A percentile compares a stretch with the other conserved stretches of the same genome.
Conservation (phyloP, 1,284 basidiomycete genomes). For the Moesziomyces sp. region DNA sequence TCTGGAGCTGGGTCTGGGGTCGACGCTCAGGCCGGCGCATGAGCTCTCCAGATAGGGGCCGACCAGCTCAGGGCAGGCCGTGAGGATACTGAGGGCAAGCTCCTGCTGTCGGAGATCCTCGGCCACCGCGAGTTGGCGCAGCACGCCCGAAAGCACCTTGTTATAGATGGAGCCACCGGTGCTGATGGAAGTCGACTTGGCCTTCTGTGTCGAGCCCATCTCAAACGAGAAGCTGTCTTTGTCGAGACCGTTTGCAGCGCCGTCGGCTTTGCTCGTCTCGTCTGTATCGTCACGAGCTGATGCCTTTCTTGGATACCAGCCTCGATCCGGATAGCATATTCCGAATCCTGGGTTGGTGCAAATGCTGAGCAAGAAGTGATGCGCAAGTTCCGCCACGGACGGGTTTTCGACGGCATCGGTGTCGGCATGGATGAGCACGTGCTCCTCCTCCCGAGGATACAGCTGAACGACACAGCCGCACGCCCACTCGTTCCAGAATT, state of each 20-base stretch:
- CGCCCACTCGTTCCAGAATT: conserved; percentile 58
- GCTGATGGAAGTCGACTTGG: conserved; percentile 9
- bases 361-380: conserved; percentile 88
- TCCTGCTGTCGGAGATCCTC: conserved; percentile 88
- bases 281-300: not conserved
- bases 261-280: conserved; percentile 26
- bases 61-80: conserved; percentile 86
- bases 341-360: conserved; percentile 84
- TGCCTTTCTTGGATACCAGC: conserved; percentile 79
- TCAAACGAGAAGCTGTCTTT: conserved; percentile 58
- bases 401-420: conserved; percentile 27
- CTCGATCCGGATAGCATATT: conserved; percentile 86
- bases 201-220: conserved; percentile 69
- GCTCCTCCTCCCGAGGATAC: conserved; percentile 55
- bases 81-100: conserved; percentile 80
- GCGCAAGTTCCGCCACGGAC: conserved; percentile 78
- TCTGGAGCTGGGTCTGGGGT: conserved; percentile 84
- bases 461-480: conserved; percentile 55
- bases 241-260: conserved; percentile 5
- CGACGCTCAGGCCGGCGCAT: conserved; percentile 77
- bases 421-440: conserved; percentile 38
- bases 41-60: conserved; percentile 72
- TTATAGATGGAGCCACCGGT: conserved; percentile 75
- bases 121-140: conserved; percentile 80
- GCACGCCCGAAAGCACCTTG: conserved; percentile 81